These are phyloP conservation scores for Peronosclerospora sorghi DNA, from an alignment of 352 stramenopile genomes.

Conservation along the genomic window DNA sequence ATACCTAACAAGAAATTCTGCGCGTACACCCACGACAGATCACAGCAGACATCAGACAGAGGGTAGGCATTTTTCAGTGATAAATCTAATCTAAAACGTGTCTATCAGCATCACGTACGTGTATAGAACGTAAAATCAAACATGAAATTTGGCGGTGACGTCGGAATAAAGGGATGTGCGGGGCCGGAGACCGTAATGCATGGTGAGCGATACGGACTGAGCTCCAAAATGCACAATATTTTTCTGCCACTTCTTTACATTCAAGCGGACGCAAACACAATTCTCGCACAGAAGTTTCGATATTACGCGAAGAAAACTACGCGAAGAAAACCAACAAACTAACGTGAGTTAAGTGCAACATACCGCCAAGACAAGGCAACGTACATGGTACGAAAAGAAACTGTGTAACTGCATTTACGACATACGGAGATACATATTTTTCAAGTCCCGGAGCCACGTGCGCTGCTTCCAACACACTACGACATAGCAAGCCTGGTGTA, in stretches of 20 bases:
- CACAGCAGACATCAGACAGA: constrained; percentile 5
- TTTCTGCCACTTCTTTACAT: constrained; percentile 28
- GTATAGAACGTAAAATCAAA: constrained; percentile 60
- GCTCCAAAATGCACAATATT: constrained; percentile 35
- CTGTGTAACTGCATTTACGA: constrained; percentile 30
- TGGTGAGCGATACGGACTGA: constrained; percentile 71
- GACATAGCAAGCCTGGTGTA: constrained; percentile 42
- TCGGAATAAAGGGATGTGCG: constrained; percentile 44
- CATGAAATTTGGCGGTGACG: constrained; percentile 26
- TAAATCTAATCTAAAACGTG: neutral
- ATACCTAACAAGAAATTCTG: constrained; percentile 70
- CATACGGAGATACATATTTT: constrained; percentile 26
- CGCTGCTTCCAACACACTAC: constrained; percentile 32
- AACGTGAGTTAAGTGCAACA: neutral
- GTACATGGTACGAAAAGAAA: constrained; percentile 37
- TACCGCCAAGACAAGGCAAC: constrained; percentile 6
- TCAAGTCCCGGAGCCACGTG: constrained; percentile 29
- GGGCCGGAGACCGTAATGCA: constrained; percentile 58
- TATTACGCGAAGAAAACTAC: too few relatives aligned
- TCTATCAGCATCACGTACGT: constrained; percentile 23
- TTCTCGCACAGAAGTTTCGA: constrained; percentile 56
- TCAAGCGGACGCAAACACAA: constrained; percentile 45
- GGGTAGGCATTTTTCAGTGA: neutral
- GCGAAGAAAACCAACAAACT: neutral
- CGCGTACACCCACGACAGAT: constrained; percentile 57